Evolutionary conservation across 805 yeast genomes (phyloP), one percentile per base, ranked within the genome.

Genomic region (Candida saitoana): DNA sequence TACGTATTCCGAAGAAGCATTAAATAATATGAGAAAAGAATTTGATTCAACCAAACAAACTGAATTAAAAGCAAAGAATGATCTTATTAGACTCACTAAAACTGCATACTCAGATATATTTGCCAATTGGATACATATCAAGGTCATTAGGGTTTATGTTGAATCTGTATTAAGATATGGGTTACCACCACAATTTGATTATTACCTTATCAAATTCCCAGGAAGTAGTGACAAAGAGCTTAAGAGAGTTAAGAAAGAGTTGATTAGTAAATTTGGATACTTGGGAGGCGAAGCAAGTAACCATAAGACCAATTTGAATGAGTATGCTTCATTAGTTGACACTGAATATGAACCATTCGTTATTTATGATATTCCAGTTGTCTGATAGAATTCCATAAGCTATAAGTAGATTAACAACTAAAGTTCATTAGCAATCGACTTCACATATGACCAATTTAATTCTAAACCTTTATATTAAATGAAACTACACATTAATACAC

Each of bases 331-430:
- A 2, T 69, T 93, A 55, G 96, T 89, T 38, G 99, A 93, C 64
- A 80, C 91, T 20, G 97, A 91, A 44, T 91, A 91, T 62, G 96
- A 91, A 67, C 98, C 98, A 40, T 93, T 93, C 67, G 99, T 91
- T 40, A 65, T 93, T 51, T 91, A 87, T 62, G 76, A 76, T 30
- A 54, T 66, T 36, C 68, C 62, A 34, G 52, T 69, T 36, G 60
- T 62, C 38, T 67, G 22, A 36, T 36, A 36, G 38, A 36, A 12
- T 36, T 36, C 5, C 16, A 29, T 6, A 22, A 9, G 6, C 6
- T 22, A 22, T 7, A 22, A 22, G 25, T n/a, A n/a, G n/a, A n/a
- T n/a, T n/a, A n/a, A n/a, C n/a, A n/a, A n/a, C n/a, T n/a, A n/a
- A n/a, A n/a, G n/a, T n/a, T n/a, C n/a, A n/a, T n/a, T n/a, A n/a